Conservation (phyloP, 1,284 basidiomycete genomes). For the Pseudozyma sp. region DNA sequence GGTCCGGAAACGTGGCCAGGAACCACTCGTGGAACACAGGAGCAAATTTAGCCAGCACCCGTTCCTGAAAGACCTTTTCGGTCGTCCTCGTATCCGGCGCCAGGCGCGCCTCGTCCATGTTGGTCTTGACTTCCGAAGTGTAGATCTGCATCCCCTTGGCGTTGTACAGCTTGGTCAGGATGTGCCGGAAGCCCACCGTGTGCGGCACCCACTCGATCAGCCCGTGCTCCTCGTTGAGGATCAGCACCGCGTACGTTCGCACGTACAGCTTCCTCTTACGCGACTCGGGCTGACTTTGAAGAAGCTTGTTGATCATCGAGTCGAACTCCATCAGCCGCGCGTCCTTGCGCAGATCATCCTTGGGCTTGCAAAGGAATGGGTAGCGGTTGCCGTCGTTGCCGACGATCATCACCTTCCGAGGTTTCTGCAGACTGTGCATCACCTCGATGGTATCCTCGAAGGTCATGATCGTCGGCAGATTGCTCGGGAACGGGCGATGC, state of each 20-base stretch:
- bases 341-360: constrained; percentile 97
- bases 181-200: constrained; percentile 84
- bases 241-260: constrained; percentile 90
- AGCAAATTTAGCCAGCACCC: constrained; percentile 75
- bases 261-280: constrained; percentile 71
- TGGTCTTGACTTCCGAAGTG: constrained; percentile 73
- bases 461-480: constrained; percentile 78
- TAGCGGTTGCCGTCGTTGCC: constrained; percentile 87
- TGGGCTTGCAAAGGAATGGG: constrained; percentile 95
- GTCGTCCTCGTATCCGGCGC: constrained; percentile 71
- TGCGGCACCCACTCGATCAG: constrained; percentile 99
- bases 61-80: constrained; percentile 75
- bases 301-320: constrained; percentile 95
- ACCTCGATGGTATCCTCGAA: constrained; percentile 83
- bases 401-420: constrained; percentile 87
- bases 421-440: constrained; percentile 92
- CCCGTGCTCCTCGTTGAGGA: constrained; percentile 96
- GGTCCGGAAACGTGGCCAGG: constrained; percentile 94
- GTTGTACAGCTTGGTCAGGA: constrained; percentile 81
- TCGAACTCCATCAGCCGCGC: constrained; percentile 98
- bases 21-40: constrained; percentile 99
- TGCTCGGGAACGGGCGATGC: constrained; percentile 84
- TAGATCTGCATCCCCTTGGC: constrained; percentile 63
- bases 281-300: constrained; percentile 91
- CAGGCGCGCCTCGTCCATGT: constrained; percentile 75